Conservation (phyloP, 352 stramenopile genomes). For the Lagenidium sp. region DNA sequence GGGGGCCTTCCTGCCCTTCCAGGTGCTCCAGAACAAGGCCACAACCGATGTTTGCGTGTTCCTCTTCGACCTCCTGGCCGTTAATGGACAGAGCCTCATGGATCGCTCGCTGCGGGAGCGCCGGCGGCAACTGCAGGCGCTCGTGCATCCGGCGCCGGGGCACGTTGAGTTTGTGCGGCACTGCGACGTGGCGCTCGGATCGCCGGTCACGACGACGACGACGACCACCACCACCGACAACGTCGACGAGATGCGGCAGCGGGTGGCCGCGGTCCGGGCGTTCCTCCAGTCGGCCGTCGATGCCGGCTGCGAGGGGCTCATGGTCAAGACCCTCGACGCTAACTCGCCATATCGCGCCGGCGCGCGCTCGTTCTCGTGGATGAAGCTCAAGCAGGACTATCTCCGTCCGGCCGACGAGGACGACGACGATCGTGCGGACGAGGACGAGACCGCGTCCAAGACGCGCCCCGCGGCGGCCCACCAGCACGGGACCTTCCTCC, state of each 20-base stretch:
- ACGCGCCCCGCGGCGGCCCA: constrained; percentile 1
- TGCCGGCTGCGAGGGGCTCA: constrained; percentile 68
- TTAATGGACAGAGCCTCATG: constrained; percentile 25
- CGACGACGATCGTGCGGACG: not conserved
- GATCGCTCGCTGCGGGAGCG: constrained; percentile 29
- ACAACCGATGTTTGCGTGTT: constrained; percentile 73
- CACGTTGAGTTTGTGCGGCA: constrained; percentile 58
- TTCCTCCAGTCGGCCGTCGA: constrained; percentile 43
- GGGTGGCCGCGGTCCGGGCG: too few species aligned
- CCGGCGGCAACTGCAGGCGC: constrained; percentile 20
- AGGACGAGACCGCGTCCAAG: not conserved
- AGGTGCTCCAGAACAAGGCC: constrained; percentile 68
- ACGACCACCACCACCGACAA: not conserved
- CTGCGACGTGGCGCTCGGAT: constrained; percentile 34
- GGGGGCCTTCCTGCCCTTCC: constrained; percentile 50
- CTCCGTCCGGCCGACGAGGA: constrained; percentile 25
- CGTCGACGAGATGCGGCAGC: constrained; percentile 12
- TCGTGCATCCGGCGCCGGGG: constrained; percentile 24
- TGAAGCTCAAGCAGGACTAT: constrained; percentile 84
- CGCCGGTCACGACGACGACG: too few species aligned
- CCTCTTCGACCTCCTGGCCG: constrained; percentile 59
- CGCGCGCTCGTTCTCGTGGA: constrained; percentile 67
- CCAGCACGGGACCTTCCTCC: constrained; percentile 47
- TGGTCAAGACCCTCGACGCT: constrained; percentile 55
- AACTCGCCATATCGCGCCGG: constrained; percentile 57